A percentile compares a stretch with the other conserved stretches of the same genome.
phyloP scores from a whole-genome alignment of 768 basidiomycete genomes.

The Naematelia encephala region DNA sequence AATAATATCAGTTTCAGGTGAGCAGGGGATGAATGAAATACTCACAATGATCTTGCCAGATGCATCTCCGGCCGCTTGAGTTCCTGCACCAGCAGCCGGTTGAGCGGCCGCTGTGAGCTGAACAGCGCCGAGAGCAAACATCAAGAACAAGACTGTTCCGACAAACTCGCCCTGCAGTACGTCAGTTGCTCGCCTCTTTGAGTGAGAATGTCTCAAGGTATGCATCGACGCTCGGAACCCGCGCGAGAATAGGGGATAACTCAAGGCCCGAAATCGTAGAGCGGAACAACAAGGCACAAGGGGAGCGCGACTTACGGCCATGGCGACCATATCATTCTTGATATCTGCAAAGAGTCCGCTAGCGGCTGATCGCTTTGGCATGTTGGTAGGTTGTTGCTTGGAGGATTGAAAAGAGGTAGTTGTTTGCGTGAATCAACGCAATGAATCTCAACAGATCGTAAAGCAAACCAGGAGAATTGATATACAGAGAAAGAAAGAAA shows the following conservation, averaged over 20 bases:
- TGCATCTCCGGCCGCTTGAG: constrained; percentile 18
- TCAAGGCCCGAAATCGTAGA: too few relatives aligned
- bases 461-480: not conserved
- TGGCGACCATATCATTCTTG: constrained; percentile 28
- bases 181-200: too few relatives aligned
- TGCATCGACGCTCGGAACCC: too few relatives aligned
- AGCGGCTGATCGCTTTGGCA: constrained; percentile 1
- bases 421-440: not conserved
- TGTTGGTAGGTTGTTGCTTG: not conserved
- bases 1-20: not conserved
- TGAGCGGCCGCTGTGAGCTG: not conserved
- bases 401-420: not conserved
- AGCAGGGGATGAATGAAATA: not conserved
- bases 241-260: too few relatives aligned
- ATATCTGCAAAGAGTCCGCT: constrained; percentile 12
- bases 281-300: not conserved
- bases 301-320: constrained; percentile 18
- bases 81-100: not conserved
- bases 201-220: too few relatives aligned
- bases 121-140: constrained; percentile 40
- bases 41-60: constrained; percentile 45
- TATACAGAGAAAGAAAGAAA: not conserved
- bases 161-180: constrained; percentile 47
- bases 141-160: constrained; percentile 43
- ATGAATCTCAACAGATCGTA: not conserved